phyloP scores from a whole-genome alignment of 2,329 filamentous ascomycete species.

The Cytospora paraplurivora region DNA sequence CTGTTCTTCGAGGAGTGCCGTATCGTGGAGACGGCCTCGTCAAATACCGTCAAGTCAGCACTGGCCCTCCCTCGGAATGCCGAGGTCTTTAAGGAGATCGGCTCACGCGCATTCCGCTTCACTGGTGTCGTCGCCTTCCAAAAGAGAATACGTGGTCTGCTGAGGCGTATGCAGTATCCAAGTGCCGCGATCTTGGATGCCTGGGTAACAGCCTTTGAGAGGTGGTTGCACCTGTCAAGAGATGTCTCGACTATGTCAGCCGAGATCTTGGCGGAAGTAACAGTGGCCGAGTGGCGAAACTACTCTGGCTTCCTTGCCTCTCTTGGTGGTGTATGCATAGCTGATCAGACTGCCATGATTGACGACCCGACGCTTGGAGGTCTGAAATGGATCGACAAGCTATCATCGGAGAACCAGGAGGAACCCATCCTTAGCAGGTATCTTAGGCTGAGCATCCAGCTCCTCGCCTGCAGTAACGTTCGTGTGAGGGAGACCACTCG shows the following conservation, averaged over 20 bases:
- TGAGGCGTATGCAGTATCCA: slow-evolving; percentile 63
- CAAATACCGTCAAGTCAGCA: slow-evolving; percentile 51
- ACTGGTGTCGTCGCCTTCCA: slow-evolving; percentile 72
- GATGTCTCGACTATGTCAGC: slow-evolving; percentile 58
- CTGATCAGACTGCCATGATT: slow-evolving; percentile 56
- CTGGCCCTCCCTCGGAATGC: slow-evolving; percentile 59
- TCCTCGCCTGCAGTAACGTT: slow-evolving; percentile 65
- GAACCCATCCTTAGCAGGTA: slow-evolving; percentile 63
- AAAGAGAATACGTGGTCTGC: slow-evolving; percentile 61
- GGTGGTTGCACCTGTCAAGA: slow-evolving; percentile 65
- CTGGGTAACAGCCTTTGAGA: slow-evolving; percentile 67
- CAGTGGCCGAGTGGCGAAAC: slow-evolving; percentile 67
- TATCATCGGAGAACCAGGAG: slow-evolving; percentile 60
- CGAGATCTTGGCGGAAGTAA: slow-evolving; percentile 57
- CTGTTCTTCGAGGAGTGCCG: slow-evolving; percentile 64
- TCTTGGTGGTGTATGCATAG: slow-evolving; percentile 65
- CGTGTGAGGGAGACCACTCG: slow-evolving; percentile 67
- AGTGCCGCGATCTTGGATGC: slow-evolving; percentile 67
- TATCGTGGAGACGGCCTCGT: slow-evolving; percentile 52
- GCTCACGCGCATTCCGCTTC: slow-evolving; percentile 65
- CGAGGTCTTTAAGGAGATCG: slow-evolving; percentile 62
- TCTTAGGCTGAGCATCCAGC: slow-evolving; percentile 64
- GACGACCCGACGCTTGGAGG: slow-evolving; percentile 61
- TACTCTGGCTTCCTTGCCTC: slow-evolving; percentile 70
- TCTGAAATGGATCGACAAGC: slow-evolving; percentile 65